Evolutionary conservation across 805 yeast species (phyloP).

Genomic region (Candida loeiensis): DNA sequence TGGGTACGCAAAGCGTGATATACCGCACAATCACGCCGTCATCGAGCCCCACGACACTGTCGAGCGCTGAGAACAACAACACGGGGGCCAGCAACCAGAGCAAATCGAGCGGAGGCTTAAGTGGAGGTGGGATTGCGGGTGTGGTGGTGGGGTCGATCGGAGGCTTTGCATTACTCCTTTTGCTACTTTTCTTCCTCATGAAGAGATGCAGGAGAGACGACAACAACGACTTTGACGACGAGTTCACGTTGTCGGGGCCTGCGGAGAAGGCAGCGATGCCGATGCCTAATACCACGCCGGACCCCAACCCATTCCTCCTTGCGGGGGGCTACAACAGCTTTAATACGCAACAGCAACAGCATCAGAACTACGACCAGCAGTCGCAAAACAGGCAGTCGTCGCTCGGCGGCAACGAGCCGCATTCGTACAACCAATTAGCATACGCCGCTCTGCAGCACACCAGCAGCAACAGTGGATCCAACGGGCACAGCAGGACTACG

Average conservation of each 20-base stretch:
- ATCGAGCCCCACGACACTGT: slow-evolving; percentile 8
- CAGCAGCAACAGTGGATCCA: slow-evolving; percentile 8
- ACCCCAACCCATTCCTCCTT: slow-evolving; percentile 23
- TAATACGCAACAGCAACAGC: slow-evolving; percentile 11
- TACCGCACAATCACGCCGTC: slow-evolving; percentile 23
- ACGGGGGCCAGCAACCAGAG: slow-evolving; percentile 8
- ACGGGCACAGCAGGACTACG: slow-evolving; percentile 14
- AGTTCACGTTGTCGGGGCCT: slow-evolving; percentile 30
- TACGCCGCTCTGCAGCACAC: slow-evolving; percentile 6
- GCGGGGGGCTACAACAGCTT: slow-evolving; percentile 18
- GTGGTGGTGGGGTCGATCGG: slow-evolving; percentile 40
- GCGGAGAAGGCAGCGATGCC: slow-evolving; percentile 16
- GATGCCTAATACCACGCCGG: slow-evolving; percentile 9
- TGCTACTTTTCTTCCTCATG: slow-evolving; percentile 15
- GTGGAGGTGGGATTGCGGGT: slow-evolving; percentile 42
- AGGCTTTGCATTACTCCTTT: slow-evolving; percentile 32
- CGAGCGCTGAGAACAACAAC: slow-evolving; percentile 7
- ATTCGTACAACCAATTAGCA: slow-evolving; percentile 11
- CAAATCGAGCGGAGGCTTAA: slow-evolving; percentile 17
- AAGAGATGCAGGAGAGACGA: slow-evolving; percentile 14
- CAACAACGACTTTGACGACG: slow-evolving; percentile 29
- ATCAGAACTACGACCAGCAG: neutral
- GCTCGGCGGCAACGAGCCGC: slow-evolving; percentile 9
- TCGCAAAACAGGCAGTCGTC: slow-evolving; percentile 6
- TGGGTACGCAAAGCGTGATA: slow-evolving; percentile 16